Evolutionary conservation across 2,329 filamentous ascomycete genomes (phyloP), one percentile per base, ranked within the genome.

Genomic region (Fusarium sp.): DNA sequence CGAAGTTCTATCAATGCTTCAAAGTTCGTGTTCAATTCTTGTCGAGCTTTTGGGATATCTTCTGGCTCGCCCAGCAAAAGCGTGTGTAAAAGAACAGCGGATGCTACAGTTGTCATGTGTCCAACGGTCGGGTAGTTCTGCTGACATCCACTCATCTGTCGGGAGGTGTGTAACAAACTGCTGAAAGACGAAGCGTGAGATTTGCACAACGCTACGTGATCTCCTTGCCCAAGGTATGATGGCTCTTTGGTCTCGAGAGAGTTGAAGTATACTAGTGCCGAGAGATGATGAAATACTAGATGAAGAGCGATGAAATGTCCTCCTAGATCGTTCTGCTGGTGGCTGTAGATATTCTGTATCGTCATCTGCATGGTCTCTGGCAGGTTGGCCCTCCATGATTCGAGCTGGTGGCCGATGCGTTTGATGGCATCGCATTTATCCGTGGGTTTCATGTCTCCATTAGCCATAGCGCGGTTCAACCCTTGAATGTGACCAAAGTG

Each of bases 21-120:
- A 5, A 65, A 65, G 41, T 65, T 65, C 5, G 47, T 61, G 9
- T 53, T 46, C 5, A 65, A 12, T 14, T 61, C 60, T 31, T 55
- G 60, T 9, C 60, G 44, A 5, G 46, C 46, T 22, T 46, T 53
- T 1, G 45, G 62, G 3, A 53, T 49, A 31, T 61, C 56, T 9
- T 61, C 39, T 1, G 31, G 56, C 2, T 65, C 57, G 1, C 62
- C 62, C 3, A 61, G 20, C 11, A 65, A 27, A 3, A 65, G 35
- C 5, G 62, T 65, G 8, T 65, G 62, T 3, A 65, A 4, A 1
- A 65, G 31, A 11, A 61, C 62, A 4, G 62, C 46, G 7, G 56
- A 65, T 3, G 62, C 58, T 2, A 65, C 57, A 2, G 55, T 61
- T 17, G 62, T 61, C 56, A 53, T 61, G 1, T 65, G 56, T 18